Evolutionary conservation across 345 rosid genomes (phyloP).

Genomic region (Psidium guajava): DNA sequence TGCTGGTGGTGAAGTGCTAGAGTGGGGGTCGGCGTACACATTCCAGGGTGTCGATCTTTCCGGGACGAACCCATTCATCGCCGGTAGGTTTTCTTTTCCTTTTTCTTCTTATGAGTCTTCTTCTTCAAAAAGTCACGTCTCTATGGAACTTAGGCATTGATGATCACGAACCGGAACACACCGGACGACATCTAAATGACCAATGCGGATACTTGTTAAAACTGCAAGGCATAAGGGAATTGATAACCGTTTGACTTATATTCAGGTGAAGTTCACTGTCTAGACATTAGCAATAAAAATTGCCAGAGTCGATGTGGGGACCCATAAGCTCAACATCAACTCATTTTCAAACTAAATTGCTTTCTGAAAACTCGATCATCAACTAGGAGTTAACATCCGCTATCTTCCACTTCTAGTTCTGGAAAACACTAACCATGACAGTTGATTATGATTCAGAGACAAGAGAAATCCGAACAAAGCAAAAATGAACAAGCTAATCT

Average conservation of each 20-base stretch:
- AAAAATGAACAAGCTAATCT: neutral
- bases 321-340: neutral
- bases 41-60: constrained; percentile 50
- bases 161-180: neutral
- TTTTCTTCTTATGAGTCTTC: neutral
- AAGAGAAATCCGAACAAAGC: neutral
- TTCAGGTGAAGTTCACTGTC: neutral
- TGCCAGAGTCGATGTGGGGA: neutral
- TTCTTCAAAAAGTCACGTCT: neutral
- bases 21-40: constrained; percentile 21
- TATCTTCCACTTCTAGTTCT: neutral
- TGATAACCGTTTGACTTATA: neutral
- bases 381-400: neutral
- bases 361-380: neutral
- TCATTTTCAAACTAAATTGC: neutral
- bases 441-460: neutral
- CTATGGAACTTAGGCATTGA: neutral
- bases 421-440: neutral
- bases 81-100: constrained; percentile 1
- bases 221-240: neutral
- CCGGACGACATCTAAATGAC: neutral
- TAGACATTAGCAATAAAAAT: neutral
- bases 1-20: constrained; percentile 21
- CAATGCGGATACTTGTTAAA: neutral
- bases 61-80: constrained; percentile 32